Evolutionary conservation across 176 grass and related monocot genomes (phyloP).

Genomic region (Avena sativa): DNA sequence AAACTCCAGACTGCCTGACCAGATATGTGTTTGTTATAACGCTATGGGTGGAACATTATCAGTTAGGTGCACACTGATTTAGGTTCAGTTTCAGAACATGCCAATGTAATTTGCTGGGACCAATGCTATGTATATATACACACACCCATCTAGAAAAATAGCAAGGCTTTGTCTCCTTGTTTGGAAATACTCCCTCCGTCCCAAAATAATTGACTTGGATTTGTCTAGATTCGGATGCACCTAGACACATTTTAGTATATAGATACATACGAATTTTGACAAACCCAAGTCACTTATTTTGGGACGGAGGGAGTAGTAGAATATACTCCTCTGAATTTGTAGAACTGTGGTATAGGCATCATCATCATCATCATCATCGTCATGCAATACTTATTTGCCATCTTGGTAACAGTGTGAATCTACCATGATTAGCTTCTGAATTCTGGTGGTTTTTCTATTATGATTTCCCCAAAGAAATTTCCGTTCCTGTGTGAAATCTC

Average conservation of each 20-base stretch:
- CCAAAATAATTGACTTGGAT: too few species aligned
- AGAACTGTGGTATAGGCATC: background rate
- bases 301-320: background rate
- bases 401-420: background rate
- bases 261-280: too few species aligned
- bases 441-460: background rate
- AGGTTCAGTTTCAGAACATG: background rate
- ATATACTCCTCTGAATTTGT: background rate
- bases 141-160: background rate
- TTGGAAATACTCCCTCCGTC: background rate
- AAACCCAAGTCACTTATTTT: too few species aligned
- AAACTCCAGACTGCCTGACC: background rate
- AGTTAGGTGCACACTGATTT: conserved; percentile 1
- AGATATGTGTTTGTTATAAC: background rate
- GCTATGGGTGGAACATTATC: background rate
- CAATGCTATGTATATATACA: too few species aligned
- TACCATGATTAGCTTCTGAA: background rate
- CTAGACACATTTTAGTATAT: too few species aligned
- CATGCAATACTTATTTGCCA: background rate
- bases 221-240: too few species aligned
- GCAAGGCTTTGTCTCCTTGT: background rate
- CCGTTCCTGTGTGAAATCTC: background rate
- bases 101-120: too few species aligned
- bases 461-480: background rate
- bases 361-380: background rate